Base-by-base conservation (phyloP, 331 rosid genomes). In the Acacia pycnantha region DNA sequence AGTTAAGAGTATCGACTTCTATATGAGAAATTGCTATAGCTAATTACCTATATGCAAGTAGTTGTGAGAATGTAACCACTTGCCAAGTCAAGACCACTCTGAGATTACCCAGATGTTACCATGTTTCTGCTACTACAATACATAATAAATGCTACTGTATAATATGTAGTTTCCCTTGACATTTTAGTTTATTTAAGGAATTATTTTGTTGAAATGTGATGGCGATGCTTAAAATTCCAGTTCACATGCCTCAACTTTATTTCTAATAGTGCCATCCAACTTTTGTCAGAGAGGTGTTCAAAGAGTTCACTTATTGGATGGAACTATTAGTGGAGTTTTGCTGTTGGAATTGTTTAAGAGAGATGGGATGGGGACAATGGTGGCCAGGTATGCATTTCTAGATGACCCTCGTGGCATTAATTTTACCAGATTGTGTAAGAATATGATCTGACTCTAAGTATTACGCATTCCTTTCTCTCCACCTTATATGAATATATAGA, bases 311-410 rank as follows among this genome's bases (percentile, higher is more conserved):
- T 84, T 96, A 88, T 84, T 96, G 81, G 98, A 96, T 88, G 99
- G 98, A 70, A 96, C 98, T 56, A 88, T 87, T 79, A 88, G 94
- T 59, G 99, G 98, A 82, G 98, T 96, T 81, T 81, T 96, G 79
- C 79, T 93, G 85, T 89, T 96, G 90, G 99, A 96, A 81, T 91
- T 96, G 87, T 93, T 90, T 74, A 96, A 88, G 86, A 92, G 99
- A 90, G 99, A 94, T 84, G 98, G 99, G 64, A 90, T 93, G 98
- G 99, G 99, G 78, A 96, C 98, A 7, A 96, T 96, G 99, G 93
- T 96, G 66, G 98, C 99, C 70, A 95, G 99, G 98, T 91, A 92
- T 80, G 88, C 80, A 58, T 76, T 59, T 22, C 65, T 31, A 21
- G 73, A 69, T 80, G 68, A 67, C 29, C 46, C 11, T 18, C 16